Percentiles rank a stretch among this genome's conserved stretches.
phyloP scores from a whole-genome alignment of 345 rosid species.

The Sonneratia caseolaris region DNA sequence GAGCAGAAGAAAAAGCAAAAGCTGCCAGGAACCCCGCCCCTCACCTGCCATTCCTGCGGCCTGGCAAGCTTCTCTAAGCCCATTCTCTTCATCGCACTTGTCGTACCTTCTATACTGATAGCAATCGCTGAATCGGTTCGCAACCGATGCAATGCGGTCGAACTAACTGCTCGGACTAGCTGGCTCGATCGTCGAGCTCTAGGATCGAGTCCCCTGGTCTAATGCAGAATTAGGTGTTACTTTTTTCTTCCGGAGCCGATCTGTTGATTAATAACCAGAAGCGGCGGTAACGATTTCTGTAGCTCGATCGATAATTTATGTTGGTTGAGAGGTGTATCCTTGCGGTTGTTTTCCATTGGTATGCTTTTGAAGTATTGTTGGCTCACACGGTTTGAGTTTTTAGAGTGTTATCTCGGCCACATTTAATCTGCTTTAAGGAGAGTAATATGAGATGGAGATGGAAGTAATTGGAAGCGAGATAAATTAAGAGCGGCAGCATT shows the following conservation, averaged over 20 bases:
- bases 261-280: neutral
- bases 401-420: neutral
- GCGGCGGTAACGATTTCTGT: neutral
- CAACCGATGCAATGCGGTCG: constrained; percentile 6
- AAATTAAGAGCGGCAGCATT: neutral
- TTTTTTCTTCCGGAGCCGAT: neutral
- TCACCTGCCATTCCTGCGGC: constrained; percentile 6
- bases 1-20: neutral
- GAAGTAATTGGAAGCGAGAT: neutral
- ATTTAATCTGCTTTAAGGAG: neutral
- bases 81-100: neutral
- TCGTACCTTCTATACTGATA: neutral
- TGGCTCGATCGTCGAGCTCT: neutral
- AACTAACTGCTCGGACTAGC: neutral
- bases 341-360: neutral
- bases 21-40: neutral
- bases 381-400: neutral
- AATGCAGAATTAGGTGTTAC: neutral
- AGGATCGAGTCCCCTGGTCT: neutral
- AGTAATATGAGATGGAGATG: neutral
- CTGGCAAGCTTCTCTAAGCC: neutral
- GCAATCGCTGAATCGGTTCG: neutral
- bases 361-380: neutral
- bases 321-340: neutral
- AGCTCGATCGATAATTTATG: neutral